Conservation (phyloP, 2,329 filamentous ascomycete species). For the Cryphonectria japonica region DNA sequence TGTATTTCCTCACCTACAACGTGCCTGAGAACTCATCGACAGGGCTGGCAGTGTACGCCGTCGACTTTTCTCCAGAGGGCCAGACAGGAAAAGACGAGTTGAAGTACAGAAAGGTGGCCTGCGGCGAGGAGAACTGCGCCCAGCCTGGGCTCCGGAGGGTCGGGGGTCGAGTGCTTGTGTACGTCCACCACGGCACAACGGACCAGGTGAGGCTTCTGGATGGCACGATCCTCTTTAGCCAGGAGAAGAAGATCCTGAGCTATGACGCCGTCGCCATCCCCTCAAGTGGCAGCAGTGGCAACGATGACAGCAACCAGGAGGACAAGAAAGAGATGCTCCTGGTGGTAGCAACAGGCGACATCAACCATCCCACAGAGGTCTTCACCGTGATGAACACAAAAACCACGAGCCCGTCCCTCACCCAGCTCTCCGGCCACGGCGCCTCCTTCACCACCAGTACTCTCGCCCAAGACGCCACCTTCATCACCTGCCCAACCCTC, state of each 20-base stretch:
- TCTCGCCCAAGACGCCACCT: conserved; percentile 12
- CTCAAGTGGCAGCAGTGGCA: conserved; percentile 28
- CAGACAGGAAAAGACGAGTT: neutral
- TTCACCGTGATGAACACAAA: conserved; percentile 33
- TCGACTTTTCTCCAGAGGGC: neutral
- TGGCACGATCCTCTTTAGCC: conserved; percentile 15
- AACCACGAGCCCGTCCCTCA: conserved; percentile 19
- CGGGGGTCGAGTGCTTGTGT: conserved; percentile 6
- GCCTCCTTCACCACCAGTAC: neutral
- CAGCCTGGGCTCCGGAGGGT: neutral
- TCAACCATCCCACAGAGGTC: conserved; percentile 38
- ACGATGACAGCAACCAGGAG: too few species aligned
- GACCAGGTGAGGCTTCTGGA: conserved; percentile 18
- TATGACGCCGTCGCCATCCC: conserved; percentile 8
- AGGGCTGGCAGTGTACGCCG: conserved; percentile 16
- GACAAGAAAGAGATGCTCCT: conserved; percentile 28
- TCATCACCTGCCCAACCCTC: conserved; percentile 34
- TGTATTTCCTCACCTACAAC: conserved; percentile 19
- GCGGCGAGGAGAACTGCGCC: conserved; percentile 14
- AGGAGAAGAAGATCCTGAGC: conserved; percentile 2
- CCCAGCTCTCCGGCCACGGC: conserved; percentile 34
- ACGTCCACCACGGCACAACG: conserved; percentile 13
- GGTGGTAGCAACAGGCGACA: conserved; percentile 34
- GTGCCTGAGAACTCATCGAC: conserved; percentile 1
- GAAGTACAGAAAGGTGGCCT: neutral